These are phyloP conservation scores for Kodamaea leandrae DNA, from an alignment of 805 yeast genomes.

Conservation along the genomic window DNA sequence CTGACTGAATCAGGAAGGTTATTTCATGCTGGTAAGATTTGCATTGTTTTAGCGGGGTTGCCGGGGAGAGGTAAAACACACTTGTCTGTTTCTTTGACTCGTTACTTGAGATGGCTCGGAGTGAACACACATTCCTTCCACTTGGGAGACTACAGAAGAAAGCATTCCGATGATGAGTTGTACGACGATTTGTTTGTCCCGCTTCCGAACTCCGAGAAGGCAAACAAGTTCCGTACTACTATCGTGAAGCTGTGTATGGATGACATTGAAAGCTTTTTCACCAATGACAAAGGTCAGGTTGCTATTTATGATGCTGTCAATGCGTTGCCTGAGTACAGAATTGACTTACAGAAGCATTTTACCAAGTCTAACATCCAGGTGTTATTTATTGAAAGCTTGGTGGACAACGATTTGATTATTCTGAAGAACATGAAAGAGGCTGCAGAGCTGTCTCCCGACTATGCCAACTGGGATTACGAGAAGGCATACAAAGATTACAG, in stretches of 20 bases:
- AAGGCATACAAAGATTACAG: slow-evolving; percentile 77
- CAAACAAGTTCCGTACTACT: slow-evolving; percentile 51
- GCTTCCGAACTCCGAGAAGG: slow-evolving; percentile 44
- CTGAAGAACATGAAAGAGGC: slow-evolving; percentile 71
- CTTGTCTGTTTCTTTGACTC: slow-evolving; percentile 82
- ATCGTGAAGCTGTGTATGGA: slow-evolving; percentile 61
- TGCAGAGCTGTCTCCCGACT: slow-evolving; percentile 87
- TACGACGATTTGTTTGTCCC: slow-evolving; percentile 72
- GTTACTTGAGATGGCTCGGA: slow-evolving; percentile 95
- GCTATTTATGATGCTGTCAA: slow-evolving; percentile 96
- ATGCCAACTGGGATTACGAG: slow-evolving; percentile 67
- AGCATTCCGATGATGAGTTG: slow-evolving; percentile 45
- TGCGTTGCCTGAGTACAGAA: slow-evolving; percentile 68
- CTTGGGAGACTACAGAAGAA: slow-evolving; percentile 84
- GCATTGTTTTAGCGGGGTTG: slow-evolving; percentile 84
- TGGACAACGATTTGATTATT: slow-evolving; percentile 69
- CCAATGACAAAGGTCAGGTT: slow-evolving; percentile 81
- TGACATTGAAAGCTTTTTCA: slow-evolving; percentile 71
- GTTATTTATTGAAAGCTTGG: slow-evolving; percentile 82
- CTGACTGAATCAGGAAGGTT: slow-evolving; percentile 89
- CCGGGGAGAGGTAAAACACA: slow-evolving; percentile 97
- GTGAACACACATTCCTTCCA: slow-evolving; percentile 91
- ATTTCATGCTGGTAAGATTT: slow-evolving; percentile 93
- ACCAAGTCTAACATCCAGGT: slow-evolving; percentile 63
- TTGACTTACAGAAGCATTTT: slow-evolving; percentile 54